Conservation (phyloP, 106 monocot species). For the Alisma plantagoaquatica region DNA sequence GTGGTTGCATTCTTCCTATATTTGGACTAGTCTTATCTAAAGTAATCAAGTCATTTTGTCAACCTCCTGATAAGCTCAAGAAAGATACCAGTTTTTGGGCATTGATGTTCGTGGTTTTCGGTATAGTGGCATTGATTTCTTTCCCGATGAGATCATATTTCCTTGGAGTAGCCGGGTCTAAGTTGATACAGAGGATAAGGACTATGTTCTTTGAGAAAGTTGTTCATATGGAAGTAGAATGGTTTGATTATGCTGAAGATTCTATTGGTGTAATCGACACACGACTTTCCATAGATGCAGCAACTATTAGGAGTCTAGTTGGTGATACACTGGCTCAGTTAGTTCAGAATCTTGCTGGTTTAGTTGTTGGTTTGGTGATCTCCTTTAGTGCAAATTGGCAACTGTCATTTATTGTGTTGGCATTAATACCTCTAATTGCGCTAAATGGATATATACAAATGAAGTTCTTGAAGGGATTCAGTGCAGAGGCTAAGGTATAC, state of each 20-base stretch:
- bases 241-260: slow-evolving; percentile 15
- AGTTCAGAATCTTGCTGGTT: slow-evolving; percentile 10
- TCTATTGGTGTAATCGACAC: slow-evolving; percentile 14
- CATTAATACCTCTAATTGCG: slow-evolving; percentile 4
- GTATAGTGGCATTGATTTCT: slow-evolving; percentile 5
- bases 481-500: slow-evolving; percentile 13
- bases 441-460: slow-evolving; percentile 11
- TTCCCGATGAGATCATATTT: slow-evolving; percentile 18
- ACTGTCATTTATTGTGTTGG: slow-evolving; percentile 5
- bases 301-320: slow-evolving; percentile 16
- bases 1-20: slow-evolving; percentile 10
- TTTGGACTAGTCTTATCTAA: slow-evolving; percentile 14
- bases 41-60: slow-evolving; percentile 13
- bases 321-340: slow-evolving; percentile 12
- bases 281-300: slow-evolving; percentile 12
- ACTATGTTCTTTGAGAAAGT: neutral
- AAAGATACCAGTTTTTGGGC: slow-evolving; percentile 13
- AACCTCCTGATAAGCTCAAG: slow-evolving; percentile 4
- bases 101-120: slow-evolving; percentile 13
- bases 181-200: slow-evolving; percentile 14
- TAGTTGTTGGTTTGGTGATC: slow-evolving; percentile 6
- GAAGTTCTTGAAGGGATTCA: slow-evolving; percentile 13
- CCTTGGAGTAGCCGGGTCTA: slow-evolving; percentile 14
- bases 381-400: slow-evolving; percentile 5
- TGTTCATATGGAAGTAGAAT: neutral